Conservation (phyloP, 2,329 filamentous ascomycete genomes). For the Hypoxylon sp. region DNA sequence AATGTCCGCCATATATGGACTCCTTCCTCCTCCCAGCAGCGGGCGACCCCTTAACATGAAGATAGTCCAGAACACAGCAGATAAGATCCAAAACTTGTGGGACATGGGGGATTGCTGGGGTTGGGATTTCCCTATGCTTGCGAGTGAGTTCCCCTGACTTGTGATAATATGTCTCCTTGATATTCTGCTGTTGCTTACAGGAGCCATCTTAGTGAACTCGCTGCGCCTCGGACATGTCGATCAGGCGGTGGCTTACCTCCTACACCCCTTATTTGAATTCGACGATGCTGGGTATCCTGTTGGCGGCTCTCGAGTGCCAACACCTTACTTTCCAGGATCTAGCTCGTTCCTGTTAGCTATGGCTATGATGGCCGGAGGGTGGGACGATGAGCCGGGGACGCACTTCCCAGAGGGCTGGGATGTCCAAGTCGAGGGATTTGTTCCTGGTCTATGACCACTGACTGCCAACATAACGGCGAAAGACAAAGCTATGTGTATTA, state of each 20-base stretch:
- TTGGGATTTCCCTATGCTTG: slow-evolving; percentile 61
- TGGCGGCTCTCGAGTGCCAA: slow-evolving; percentile 65
- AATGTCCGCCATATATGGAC: slow-evolving; percentile 58
- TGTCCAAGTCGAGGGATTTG: slow-evolving; percentile 62
- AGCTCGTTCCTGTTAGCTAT: slow-evolving; percentile 63
- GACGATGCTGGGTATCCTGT: slow-evolving; percentile 69
- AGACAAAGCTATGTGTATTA: neutral
- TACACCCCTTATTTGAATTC: slow-evolving; percentile 65
- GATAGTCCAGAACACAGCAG: slow-evolving; percentile 54
- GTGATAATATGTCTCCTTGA: neutral
- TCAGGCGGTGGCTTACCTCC: slow-evolving; percentile 57
- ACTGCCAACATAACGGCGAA: neutral
- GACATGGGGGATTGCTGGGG: slow-evolving; percentile 57
- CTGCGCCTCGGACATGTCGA: slow-evolving; percentile 56
- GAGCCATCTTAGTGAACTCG: slow-evolving; percentile 53
- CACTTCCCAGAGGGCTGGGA: slow-evolving; percentile 64
- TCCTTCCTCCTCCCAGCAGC: slow-evolving; percentile 56
- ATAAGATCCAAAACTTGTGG: slow-evolving; percentile 56
- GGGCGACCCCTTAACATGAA: slow-evolving; percentile 54
- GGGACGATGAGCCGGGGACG: slow-evolving; percentile 62
- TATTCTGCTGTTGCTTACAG: neutral
- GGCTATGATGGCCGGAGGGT: slow-evolving; percentile 69
- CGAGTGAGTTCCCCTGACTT: slow-evolving; percentile 45
- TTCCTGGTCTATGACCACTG: slow-evolving; percentile 50
- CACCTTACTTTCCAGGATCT: slow-evolving; percentile 68